A percentile compares a stretch with the other conserved stretches of the same genome.
Evolutionary conservation across 2,329 filamentous ascomycete species (phyloP).

Genomic region (Botryotinia narcissicola): DNA sequence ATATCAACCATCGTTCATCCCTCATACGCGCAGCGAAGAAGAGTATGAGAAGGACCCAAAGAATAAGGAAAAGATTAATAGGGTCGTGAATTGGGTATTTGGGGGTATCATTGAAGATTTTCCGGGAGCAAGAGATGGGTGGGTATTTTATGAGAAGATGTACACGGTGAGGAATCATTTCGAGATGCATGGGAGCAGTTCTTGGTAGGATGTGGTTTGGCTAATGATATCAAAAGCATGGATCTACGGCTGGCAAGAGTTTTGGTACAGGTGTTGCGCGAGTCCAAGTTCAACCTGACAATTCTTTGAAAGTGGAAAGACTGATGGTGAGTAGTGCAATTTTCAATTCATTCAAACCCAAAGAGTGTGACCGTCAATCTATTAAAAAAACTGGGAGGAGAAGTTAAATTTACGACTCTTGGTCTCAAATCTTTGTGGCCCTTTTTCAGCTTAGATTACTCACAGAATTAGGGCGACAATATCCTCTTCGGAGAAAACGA

Average conservation of each 20-base stretch:
- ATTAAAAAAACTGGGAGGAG: neutral
- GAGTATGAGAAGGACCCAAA: neutral
- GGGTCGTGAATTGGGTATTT: constrained; percentile 13
- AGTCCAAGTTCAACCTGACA: constrained; percentile 1
- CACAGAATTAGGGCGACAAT: neutral
- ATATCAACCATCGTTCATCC: constrained; percentile 6
- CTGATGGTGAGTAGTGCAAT: neutral
- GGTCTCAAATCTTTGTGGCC: neutral
- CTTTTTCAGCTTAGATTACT: neutral
- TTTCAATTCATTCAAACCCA: too few species aligned
- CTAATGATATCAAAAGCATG: neutral
- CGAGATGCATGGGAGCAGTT: neutral
- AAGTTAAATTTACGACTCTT: neutral
- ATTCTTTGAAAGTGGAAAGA: constrained; percentile 2
- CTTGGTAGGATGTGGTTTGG: neutral
- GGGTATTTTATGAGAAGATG: constrained; percentile 9
- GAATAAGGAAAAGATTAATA: neutral
- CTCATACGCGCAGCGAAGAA: constrained; percentile 5
- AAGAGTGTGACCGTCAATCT: too few species aligned
- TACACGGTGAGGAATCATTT: neutral
- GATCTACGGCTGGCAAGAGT: neutral
- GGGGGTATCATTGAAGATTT: constrained; percentile 1
- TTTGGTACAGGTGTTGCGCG: constrained; percentile 10
- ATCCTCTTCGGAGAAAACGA: constrained; percentile 2
- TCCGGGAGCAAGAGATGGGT: neutral